Evolutionary conservation across 176 grass and related monocot species (phyloP), one percentile per base, ranked within the genome.

Genomic region (Miscanthus lutarioriparius): DNA sequence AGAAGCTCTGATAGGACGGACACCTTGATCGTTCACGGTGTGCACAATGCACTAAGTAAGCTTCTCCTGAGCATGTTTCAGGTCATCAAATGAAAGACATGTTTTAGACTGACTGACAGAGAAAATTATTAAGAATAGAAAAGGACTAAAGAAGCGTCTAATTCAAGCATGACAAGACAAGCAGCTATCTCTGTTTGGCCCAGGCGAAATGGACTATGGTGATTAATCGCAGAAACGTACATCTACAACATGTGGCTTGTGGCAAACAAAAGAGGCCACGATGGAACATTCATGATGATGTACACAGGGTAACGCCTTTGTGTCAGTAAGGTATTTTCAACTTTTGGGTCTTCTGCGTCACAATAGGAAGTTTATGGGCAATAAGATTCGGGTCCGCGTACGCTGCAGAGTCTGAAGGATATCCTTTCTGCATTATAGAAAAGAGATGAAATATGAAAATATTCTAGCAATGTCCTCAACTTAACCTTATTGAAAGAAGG

Each of bases 301-400:
- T 72, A 78, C 78, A 77, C 12, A 54, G 0, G 3, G 62, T 32
- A 67, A 17, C 36, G 8, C n/a, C 47, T 67, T 51, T 81, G n/a
- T 58, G 49, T 87, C 87, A 95, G 66, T 67, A 81, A 15, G 87
- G 64, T 80, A 92, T 64, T 64, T 95, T 92, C 66, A 98, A 70
- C 64, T 89, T 93, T 76, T 98, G 80, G 63, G 67, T 92, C 76
- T 90, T 95, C 51, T 93, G 85, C 81, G 77, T 91, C 61, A 93
- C 70, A 30, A 92, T 44, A 6, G 93, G 93, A 27, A 98, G 89
- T 77, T 86, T 95, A 12, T 91, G 85, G 51, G 86, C 75, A 8
- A 98, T 87, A 28, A 83, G n/a, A 92, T 87, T 93, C 10, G 96
- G 93, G 76, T 98, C 96, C 71, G 82, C 85, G 66, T 95, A 95